Conservation (phyloP, 2,329 filamentous ascomycete species). For the Diaporthe vaccinii region DNA sequence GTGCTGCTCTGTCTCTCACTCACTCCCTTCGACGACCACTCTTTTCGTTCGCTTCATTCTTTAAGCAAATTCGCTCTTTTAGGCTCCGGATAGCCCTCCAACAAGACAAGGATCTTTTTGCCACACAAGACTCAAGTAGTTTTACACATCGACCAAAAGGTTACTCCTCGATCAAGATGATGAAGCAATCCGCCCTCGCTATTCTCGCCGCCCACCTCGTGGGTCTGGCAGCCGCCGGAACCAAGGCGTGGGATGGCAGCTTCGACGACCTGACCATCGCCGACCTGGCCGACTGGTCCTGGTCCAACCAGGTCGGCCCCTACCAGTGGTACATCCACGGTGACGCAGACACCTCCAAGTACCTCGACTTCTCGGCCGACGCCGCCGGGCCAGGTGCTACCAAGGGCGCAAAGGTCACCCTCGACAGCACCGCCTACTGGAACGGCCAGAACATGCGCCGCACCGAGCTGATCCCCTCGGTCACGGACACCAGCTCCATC, state of each 20-base stretch:
- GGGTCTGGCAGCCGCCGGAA: constrained; percentile 54
- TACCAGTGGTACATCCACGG: constrained; percentile 84
- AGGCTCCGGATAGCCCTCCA: constrained; percentile 41
- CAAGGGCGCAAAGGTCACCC: constrained; percentile 75
- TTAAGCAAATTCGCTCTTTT: constrained; percentile 40
- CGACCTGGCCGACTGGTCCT: constrained; percentile 71
- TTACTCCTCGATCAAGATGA: constrained; percentile 33
- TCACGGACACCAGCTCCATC: constrained; percentile 68
- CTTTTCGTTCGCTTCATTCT: constrained; percentile 39
- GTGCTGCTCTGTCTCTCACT: constrained; percentile 32
- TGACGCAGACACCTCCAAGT: constrained; percentile 62
- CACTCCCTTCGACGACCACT: constrained; percentile 34
- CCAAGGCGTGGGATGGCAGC: constrained; percentile 71
- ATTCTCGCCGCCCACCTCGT: constrained; percentile 41
- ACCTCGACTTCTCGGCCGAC: constrained; percentile 68
- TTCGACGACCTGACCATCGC: constrained; percentile 67
- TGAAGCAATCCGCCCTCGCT: constrained; percentile 40
- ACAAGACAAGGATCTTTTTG: constrained; percentile 36
- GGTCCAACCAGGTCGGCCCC: constrained; percentile 71
- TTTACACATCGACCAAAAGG: constrained; percentile 3
- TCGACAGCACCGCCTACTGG: constrained; percentile 72
- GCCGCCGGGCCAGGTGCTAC: constrained; percentile 73
- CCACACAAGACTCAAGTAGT: constrained; percentile 10
- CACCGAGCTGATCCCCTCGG: constrained; percentile 77
- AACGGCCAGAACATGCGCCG: constrained; percentile 77